A percentile compares a stretch with the other conserved stretches of the same genome.
Evolutionary conservation across 2,329 filamentous ascomycete species (phyloP).

Genomic region (Ilyonectria destructans): DNA sequence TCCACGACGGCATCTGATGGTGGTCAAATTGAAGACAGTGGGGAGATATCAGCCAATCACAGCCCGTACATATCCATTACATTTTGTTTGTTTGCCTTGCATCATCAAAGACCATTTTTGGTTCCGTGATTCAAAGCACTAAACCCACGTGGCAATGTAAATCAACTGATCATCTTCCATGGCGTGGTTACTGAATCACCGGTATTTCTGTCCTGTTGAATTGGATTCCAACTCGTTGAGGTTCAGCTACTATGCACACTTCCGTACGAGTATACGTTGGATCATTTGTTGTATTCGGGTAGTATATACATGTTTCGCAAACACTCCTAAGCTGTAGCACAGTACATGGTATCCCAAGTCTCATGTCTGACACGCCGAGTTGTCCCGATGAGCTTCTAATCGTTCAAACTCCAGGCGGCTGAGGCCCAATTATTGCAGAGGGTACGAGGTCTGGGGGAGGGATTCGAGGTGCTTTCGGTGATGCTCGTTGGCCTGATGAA

Average conservation of each 20-base stretch:
- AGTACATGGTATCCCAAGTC: slow-evolving; percentile 33
- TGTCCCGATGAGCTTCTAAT: slow-evolving; percentile 28
- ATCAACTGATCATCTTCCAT: neutral
- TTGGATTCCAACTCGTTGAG: neutral
- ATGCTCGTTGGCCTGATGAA: slow-evolving; percentile 86
- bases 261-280: slow-evolving; percentile 19
- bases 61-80: neutral
- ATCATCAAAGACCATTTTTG: neutral
- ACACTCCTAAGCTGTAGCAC: slow-evolving; percentile 34
- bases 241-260: slow-evolving; percentile 10
- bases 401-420: slow-evolving; percentile 33
- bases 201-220: neutral
- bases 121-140: neutral
- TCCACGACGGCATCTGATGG: neutral
- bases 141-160: neutral
- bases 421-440: slow-evolving; percentile 70
- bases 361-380: slow-evolving; percentile 31
- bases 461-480: slow-evolving; percentile 89
- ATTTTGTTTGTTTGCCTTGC: neutral
- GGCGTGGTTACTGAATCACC: neutral
- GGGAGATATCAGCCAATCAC: neutral
- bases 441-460: slow-evolving; percentile 85
- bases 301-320: slow-evolving; percentile 46
- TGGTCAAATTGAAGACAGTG: neutral
- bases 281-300: slow-evolving; percentile 45